Percentiles rank a stretch among this genome's conserved stretches.
Evolutionary conservation across 176 grass and related monocot species (phyloP).

Genomic region (Avena insularis): DNA sequence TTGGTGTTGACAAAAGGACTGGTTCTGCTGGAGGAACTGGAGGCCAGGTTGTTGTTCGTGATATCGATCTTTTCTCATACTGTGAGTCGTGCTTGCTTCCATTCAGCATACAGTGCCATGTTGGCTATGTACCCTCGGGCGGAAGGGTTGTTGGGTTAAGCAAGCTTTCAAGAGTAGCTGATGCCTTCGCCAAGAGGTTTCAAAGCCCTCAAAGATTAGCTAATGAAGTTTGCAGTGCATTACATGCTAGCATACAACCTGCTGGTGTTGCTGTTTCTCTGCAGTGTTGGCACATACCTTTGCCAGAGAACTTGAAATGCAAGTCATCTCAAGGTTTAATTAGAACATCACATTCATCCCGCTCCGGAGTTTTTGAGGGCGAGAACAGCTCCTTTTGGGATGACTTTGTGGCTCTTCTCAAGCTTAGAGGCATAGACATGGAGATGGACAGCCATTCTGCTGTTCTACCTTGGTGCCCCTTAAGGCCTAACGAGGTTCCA

Average conservation of each 20-base stretch:
- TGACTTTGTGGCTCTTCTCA: slow-evolving; percentile 82
- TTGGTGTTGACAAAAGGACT: slow-evolving; percentile 65
- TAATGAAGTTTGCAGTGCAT: slow-evolving; percentile 73
- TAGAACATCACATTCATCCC: slow-evolving; percentile 59
- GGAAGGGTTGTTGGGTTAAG: slow-evolving; percentile 89
- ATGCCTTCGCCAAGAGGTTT: slow-evolving; percentile 88
- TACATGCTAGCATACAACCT: slow-evolving; percentile 78
- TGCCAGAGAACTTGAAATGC: slow-evolving; percentile 76
- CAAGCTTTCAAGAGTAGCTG: slow-evolving; percentile 94
- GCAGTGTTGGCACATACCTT: slow-evolving; percentile 81
- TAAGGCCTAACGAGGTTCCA: slow-evolving; percentile 50
- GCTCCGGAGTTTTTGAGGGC: slow-evolving; percentile 76
- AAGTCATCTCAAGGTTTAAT: slow-evolving; percentile 61
- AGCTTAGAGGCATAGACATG: slow-evolving; percentile 62
- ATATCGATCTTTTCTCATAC: slow-evolving; percentile 88
- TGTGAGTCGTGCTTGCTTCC: slow-evolving; percentile 96
- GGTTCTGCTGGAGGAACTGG: slow-evolving; percentile 79
- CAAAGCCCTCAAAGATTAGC: slow-evolving; percentile 86
- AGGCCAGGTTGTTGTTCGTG: slow-evolving; percentile 82
- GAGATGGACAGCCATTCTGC: slow-evolving; percentile 47
- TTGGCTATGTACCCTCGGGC: slow-evolving; percentile 84
- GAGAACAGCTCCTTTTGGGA: slow-evolving; percentile 68
- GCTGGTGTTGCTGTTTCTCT: slow-evolving; percentile 89
- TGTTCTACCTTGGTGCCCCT: slow-evolving; percentile 73
- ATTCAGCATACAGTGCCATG: slow-evolving; percentile 83